Percentiles rank a stretch among this genome's conserved stretches.
These are phyloP conservation scores for Keithomyces neogunnii DNA, from an alignment of 2,329 filamentous ascomycete species.

Conservation along the genomic window DNA sequence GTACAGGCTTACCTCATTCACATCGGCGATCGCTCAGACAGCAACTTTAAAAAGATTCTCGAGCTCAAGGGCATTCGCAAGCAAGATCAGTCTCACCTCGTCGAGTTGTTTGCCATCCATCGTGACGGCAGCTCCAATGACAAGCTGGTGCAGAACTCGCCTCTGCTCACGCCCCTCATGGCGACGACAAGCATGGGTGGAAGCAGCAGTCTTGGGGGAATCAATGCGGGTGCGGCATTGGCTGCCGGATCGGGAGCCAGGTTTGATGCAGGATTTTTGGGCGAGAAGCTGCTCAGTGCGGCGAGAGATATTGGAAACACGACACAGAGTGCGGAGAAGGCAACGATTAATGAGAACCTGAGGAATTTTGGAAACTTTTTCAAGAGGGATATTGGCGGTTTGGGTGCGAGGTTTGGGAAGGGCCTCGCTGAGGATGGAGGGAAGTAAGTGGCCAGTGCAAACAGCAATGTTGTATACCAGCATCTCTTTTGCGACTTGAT, in stretches of 20 bases:
- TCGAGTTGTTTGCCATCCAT: slow-evolving; percentile 77
- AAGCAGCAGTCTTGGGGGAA: slow-evolving; percentile 26
- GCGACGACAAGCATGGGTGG: slow-evolving; percentile 23
- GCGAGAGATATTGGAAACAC: slow-evolving; percentile 73
- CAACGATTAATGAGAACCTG: slow-evolving; percentile 83
- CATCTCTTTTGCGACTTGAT: too few species aligned
- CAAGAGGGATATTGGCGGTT: slow-evolving; percentile 71
- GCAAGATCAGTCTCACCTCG: slow-evolving; percentile 68
- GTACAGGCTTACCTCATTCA: slow-evolving; percentile 98
- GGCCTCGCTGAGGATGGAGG: slow-evolving; percentile 31
- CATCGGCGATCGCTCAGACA: slow-evolving; percentile 85
- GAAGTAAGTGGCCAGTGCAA: neutral
- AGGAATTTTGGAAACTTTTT: slow-evolving; percentile 97
- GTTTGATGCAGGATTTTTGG: slow-evolving; percentile 76
- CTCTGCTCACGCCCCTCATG: slow-evolving; percentile 62
- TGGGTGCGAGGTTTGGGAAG: slow-evolving; percentile 66
- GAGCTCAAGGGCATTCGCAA: slow-evolving; percentile 91
- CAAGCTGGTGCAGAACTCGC: slow-evolving; percentile 60
- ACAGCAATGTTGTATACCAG: neutral
- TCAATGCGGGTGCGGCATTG: slow-evolving; percentile 35
- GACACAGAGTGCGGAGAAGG: slow-evolving; percentile 42
- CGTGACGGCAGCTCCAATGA: slow-evolving; percentile 67
- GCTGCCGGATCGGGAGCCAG: slow-evolving; percentile 34
- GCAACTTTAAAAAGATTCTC: slow-evolving; percentile 92
- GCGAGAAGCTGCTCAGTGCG: slow-evolving; percentile 80